Base-by-base conservation (phyloP, 148 eudicot species). In the Vaccinium macrocarpon region DNA sequence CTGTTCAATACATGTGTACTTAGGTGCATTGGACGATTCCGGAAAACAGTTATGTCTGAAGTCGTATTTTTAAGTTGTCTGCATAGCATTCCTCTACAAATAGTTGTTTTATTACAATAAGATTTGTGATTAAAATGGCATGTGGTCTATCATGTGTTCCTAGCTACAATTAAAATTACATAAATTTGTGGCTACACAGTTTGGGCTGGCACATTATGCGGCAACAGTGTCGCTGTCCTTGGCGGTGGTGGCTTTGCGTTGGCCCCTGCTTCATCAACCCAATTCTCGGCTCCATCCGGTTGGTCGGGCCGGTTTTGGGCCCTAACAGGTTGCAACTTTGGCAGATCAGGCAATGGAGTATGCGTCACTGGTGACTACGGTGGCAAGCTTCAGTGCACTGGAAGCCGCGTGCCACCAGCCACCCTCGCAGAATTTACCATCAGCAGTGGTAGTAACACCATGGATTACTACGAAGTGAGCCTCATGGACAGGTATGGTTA, bases 261-360 rank as follows among this genome's bases (percentile, higher is more conserved):
- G 8, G 14, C 89, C 0, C 95, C 98, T 0, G 91, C 93, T 7
- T 87, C 91, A 5, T 84, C 95, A 2, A 59, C 84, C 59, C 87
- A 88, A 32, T 80, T 96, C 56, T 73, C 86, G 0, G 95, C 94
- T 1, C 93, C 93, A 70, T 68, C 88, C 0, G 94, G 94, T 27
- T 96, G 97, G 98, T 96, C 99, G 0, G 99, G 99, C 66, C 87
- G 98, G 7, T 92, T 96, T 85, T 96, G 98, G 99, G 98, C 86
- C 25, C 79, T 98, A 21, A 96, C 97, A 6, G 93, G 93, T 23
- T 94, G 99, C 90, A 90, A 66, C 84, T 93, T 96, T 80, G 91
- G 88, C 79, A 82, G 19, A 19, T 16, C 84, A 11, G 87, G 89
- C 3, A 56, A 78, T 2, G 90, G 91, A 9, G 83, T 35, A 0